phyloP scores from a whole-genome alignment of 306 rosid genomes.

The Trifolium pratense region DNA sequence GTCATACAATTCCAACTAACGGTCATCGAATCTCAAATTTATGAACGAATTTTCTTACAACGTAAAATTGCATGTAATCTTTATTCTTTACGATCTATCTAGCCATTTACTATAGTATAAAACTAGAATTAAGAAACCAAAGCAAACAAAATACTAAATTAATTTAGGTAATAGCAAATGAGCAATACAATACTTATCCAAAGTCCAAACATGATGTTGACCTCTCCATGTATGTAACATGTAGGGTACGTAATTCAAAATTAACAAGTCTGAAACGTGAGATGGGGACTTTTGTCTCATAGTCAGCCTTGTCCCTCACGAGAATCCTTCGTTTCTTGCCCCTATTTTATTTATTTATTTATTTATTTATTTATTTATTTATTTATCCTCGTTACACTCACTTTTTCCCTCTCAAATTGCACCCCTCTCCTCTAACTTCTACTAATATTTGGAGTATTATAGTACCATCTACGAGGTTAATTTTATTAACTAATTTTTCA shows the following conservation, averaged over 20 bases:
- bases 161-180: not conserved
- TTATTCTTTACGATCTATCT: too few relatives aligned
- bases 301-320: constrained; percentile 42
- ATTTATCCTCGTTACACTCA: not conserved
- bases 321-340: constrained; percentile 33
- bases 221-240: not conserved
- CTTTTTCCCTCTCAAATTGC: constrained; percentile 19
- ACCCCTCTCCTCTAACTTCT: not conserved
- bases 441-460: too few relatives aligned
- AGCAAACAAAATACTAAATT: not conserved
- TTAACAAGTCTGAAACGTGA: constrained; percentile 32
- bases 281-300: constrained; percentile 44
- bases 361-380: not conserved
- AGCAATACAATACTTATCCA: constrained; percentile 2
- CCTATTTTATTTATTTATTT: not conserved
- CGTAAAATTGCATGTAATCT: too few relatives aligned
- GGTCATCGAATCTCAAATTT: too few relatives aligned
- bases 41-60: too few relatives aligned
- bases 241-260: constrained; percentile 28
- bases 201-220: constrained; percentile 14
- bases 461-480: not conserved
- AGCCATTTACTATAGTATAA: too few relatives aligned
- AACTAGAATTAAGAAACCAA: not conserved
- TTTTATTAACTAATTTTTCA: too few relatives aligned
- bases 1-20: too few relatives aligned